Evolutionary conservation across 140 eudicot species (phyloP).

Genomic region (Stevia rebaudiana): DNA sequence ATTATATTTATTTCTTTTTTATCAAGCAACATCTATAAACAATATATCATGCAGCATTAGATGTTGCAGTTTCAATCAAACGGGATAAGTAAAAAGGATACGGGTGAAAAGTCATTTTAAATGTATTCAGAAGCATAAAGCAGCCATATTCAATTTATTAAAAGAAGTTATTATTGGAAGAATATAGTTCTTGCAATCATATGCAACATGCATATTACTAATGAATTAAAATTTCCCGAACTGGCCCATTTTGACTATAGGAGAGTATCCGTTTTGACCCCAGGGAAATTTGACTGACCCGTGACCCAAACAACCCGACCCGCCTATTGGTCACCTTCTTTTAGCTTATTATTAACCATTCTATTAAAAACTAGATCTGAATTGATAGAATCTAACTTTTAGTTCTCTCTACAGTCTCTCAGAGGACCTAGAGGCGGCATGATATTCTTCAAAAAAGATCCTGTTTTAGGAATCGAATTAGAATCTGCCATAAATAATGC

Average conservation of each 20-base stretch:
- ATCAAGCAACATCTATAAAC: background rate
- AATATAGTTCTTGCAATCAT: background rate
- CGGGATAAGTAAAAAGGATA: background rate
- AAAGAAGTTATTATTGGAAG: background rate
- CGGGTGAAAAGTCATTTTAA: background rate
- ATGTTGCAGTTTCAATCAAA: background rate
- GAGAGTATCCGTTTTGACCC: background rate
- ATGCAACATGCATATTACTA: background rate
- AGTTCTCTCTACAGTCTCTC: slow-evolving; percentile 55
- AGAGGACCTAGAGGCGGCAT: slow-evolving; percentile 99
- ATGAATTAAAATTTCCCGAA: background rate
- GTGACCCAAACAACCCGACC: background rate
- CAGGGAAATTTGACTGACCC: background rate
- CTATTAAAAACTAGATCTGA: background rate
- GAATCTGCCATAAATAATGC: slow-evolving; percentile 97
- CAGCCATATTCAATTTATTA: background rate
- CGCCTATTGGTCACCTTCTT: background rate
- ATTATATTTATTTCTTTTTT: background rate
- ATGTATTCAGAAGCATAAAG: background rate
- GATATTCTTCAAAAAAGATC: slow-evolving; percentile 85
- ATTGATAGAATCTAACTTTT: slow-evolving; percentile 14
- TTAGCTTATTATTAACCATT: background rate
- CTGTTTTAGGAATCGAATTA: slow-evolving; percentile 76
- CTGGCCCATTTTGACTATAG: background rate
- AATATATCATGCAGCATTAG: background rate